Evolutionary conservation across 441 rosid genomes (phyloP), one percentile per base, ranked within the genome.

Genomic region (Dalechampia spathulata): DNA sequence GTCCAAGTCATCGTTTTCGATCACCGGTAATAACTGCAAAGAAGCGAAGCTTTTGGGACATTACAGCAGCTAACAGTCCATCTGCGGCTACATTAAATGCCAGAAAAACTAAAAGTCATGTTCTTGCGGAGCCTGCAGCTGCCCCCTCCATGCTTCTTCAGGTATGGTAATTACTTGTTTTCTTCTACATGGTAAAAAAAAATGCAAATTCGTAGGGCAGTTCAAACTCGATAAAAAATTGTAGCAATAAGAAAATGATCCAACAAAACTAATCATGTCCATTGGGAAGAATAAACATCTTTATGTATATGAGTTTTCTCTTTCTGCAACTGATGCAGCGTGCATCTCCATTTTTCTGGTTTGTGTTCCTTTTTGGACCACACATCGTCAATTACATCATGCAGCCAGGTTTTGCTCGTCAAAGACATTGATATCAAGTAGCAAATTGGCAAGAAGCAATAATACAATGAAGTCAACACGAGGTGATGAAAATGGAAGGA

Each of bases 11-110:
- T 61, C 79, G 98, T 43, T 90, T 87, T 59, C 73, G 63, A 51
- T 87, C 98, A 45, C 98, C 98, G 26, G 80, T 66, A 49, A 70
- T 85, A 25, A 69, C 84, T 4, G 81, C 87, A 28, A 90, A 82
- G 63, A 91, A 91, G 65, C 67, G 98, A 69, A 91, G 86, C 76
- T 87, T 82, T 60, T 87, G 98, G 98, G 98, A 91, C 66, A 87
- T 91, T 66, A 66, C 83, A 19, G 70, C 85, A 36, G 78, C 77
- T n/a, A 83, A 72, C 62, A 85, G 92, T 69, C 96, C 98, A 53
- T 82, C 92, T 0, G 58, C 70, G 51, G 57, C 63, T 44, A 71
- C 75, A 34, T 36, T 55, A 38, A 83, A 72, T 63, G 80, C 80
- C 64, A 83, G 98, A 59, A 87, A 85, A 80, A 85, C 88, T 17